These are phyloP conservation scores for Theileria equi DNA, from an alignment of 169 alveolate genomes.

Conservation along the genomic window DNA sequence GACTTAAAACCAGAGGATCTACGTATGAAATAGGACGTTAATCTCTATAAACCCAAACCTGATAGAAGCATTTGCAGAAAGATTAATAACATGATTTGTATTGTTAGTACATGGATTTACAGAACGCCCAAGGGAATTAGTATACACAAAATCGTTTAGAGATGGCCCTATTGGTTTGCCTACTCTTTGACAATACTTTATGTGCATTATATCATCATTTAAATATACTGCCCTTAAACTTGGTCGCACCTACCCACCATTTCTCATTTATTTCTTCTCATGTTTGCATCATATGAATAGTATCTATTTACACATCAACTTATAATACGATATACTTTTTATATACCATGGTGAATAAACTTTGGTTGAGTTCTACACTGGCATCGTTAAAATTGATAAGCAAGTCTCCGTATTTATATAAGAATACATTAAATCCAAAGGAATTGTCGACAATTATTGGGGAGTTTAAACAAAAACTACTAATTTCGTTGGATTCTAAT, in stretches of 20 bases:
- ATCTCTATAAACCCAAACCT: not conserved
- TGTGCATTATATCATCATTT: slow-evolving; percentile 17
- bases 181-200: slow-evolving; percentile 45
- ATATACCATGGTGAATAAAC: not conserved
- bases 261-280: not conserved
- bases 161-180: slow-evolving; percentile 60
- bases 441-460: not conserved
- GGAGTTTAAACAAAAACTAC: slow-evolving; percentile 15
- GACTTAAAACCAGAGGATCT: slow-evolving; percentile 4
- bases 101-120: not conserved
- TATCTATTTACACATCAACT: not conserved
- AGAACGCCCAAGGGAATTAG: slow-evolving; percentile 1
- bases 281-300: not conserved
- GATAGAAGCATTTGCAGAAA: not conserved
- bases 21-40: not conserved
- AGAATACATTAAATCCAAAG: not conserved
- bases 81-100: not conserved
- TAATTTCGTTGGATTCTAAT: slow-evolving; percentile 3
- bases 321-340: not conserved
- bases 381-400: slow-evolving; percentile 20
- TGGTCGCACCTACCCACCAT: not conserved
- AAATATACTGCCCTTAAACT: not conserved
- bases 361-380: not conserved
- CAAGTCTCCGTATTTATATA: not conserved
- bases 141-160: slow-evolving; percentile 52